phyloP scores from a whole-genome alignment of 202 grass and related monocot species.

The Musa balbisiana region DNA sequence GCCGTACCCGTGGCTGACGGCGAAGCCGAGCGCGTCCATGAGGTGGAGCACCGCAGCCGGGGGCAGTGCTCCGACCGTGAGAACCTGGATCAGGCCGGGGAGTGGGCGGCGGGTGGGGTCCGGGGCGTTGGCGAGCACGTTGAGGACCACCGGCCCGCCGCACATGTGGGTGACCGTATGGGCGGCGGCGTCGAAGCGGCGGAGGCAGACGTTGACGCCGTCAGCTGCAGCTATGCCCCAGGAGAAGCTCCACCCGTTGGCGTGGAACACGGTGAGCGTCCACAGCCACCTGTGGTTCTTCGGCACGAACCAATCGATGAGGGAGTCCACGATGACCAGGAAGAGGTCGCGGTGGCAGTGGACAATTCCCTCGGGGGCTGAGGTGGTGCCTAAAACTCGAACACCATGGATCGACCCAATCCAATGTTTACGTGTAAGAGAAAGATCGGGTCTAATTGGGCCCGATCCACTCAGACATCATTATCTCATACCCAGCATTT shows the following conservation, averaged over 20 bases:
- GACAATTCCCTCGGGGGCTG: slow-evolving; percentile 70
- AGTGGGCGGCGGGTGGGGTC: slow-evolving; percentile 27
- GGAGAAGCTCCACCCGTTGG: slow-evolving; percentile 77
- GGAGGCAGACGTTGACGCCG: slow-evolving; percentile 42
- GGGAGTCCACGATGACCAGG: slow-evolving; percentile 45
- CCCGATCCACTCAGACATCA: no score
- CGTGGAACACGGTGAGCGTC: slow-evolving; percentile 92
- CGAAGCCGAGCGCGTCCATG: slow-evolving; percentile 57
- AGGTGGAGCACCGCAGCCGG: slow-evolving; percentile 51
- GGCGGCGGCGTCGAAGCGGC: not conserved
- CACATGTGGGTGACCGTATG: slow-evolving; percentile 58
- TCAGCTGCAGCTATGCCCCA: slow-evolving; percentile 72
- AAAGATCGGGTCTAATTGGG: no score
- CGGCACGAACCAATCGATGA: slow-evolving; percentile 50
- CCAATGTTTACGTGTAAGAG: no score
- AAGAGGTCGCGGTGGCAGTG: slow-evolving; percentile 76
- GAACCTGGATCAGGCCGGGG: slow-evolving; percentile 35
- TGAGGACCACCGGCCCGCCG: slow-evolving; percentile 65
- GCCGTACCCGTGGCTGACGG: slow-evolving; percentile 63
- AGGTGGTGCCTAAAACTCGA: slow-evolving; percentile 48
- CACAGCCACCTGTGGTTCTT: slow-evolving; percentile 54
- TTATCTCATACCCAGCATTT: no score
- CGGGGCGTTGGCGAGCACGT: slow-evolving; percentile 61
- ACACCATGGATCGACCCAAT: no score
- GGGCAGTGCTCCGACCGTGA: slow-evolving; percentile 71